Percentiles rank a stretch among this genome's conserved stretches.
phyloP scores from a whole-genome alignment of 495 filamentous ascomycete species.

The Pseudoneurospora amorphoporcata region DNA sequence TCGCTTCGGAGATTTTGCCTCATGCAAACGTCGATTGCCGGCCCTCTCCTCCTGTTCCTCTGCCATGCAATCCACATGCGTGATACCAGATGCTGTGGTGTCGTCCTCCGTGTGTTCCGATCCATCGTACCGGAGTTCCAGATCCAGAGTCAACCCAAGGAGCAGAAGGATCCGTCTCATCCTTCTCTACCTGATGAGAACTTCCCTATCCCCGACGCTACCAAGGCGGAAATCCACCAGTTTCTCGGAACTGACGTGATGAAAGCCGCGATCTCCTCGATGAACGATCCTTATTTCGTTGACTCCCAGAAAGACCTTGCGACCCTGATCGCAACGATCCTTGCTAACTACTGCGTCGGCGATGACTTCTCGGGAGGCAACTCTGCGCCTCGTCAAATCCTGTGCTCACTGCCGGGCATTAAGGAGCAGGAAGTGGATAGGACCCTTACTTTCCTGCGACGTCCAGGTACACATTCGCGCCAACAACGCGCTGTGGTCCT shows the following conservation, averaged over 20 bases:
- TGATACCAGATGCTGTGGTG: constrained; percentile 77
- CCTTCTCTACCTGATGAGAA: constrained; percentile 18
- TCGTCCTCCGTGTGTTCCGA: constrained; percentile 74
- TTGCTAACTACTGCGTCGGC: constrained; percentile 49
- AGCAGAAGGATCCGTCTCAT: neutral
- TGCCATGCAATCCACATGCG: constrained; percentile 83
- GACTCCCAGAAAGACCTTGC: constrained; percentile 93
- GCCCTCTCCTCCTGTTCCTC: constrained; percentile 82
- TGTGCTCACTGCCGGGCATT: constrained; percentile 45
- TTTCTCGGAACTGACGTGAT: constrained; percentile 82
- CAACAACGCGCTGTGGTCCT: constrained; percentile 75
- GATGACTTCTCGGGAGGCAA: constrained; percentile 38
- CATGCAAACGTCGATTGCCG: constrained; percentile 64
- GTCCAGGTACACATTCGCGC: constrained; percentile 43
- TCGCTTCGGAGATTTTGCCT: constrained; percentile 72
- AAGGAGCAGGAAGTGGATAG: constrained; percentile 47
- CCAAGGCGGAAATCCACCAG: constrained; percentile 65
- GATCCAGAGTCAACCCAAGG: neutral
- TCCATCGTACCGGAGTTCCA: constrained; percentile 72
- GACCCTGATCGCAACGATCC: constrained; percentile 73
- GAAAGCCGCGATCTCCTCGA: constrained; percentile 70
- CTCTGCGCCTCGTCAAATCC: constrained; percentile 43
- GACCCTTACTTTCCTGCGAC: constrained; percentile 45
- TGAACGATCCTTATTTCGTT: constrained; percentile 93
- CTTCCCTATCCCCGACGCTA: constrained; percentile 34